Conservation (phyloP, 106 monocot genomes). For the Vanilla planifolia region DNA sequence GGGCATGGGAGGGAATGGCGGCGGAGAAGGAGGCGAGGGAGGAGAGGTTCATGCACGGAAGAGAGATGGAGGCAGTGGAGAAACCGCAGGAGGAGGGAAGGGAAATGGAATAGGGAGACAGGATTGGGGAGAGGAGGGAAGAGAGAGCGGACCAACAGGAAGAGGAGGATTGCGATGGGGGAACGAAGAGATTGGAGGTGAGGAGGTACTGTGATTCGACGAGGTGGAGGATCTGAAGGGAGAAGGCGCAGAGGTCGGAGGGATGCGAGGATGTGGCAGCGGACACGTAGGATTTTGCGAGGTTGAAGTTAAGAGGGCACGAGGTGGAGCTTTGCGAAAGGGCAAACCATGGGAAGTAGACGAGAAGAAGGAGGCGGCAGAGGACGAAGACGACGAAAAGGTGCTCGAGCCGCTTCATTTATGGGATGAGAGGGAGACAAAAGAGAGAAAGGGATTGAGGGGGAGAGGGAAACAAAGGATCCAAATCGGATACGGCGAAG, state of each 20-base stretch:
- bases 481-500: too few relatives aligned
- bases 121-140: conserved; percentile 13
- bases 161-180: conserved; percentile 32
- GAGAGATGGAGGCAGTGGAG: conserved; percentile 33
- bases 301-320: conserved; percentile 70
- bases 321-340: neutral
- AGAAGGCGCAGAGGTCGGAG: conserved; percentile 34
- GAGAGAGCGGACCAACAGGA: conserved; percentile 16
- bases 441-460: too few relatives aligned
- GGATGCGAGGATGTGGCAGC: conserved; percentile 9
- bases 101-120: conserved; percentile 20
- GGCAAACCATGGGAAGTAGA: neutral
- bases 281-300: conserved; percentile 36
- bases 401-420: too few relatives aligned
- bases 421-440: too few relatives aligned
- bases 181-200: conserved; percentile 41
- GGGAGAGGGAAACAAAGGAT: too few relatives aligned
- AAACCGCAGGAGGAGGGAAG: conserved; percentile 53
- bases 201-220: conserved; percentile 50
- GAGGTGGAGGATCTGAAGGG: conserved; percentile 43
- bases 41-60: conserved; percentile 72
- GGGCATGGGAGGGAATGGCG: conserved; percentile 22
- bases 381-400: conserved; percentile 5
- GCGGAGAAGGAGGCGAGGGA: conserved; percentile 42
- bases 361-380: neutral